These are phyloP conservation scores for Hypoxylon sp. DNA, from an alignment of 2,329 filamentous ascomycete genomes.

Conservation along the genomic window DNA sequence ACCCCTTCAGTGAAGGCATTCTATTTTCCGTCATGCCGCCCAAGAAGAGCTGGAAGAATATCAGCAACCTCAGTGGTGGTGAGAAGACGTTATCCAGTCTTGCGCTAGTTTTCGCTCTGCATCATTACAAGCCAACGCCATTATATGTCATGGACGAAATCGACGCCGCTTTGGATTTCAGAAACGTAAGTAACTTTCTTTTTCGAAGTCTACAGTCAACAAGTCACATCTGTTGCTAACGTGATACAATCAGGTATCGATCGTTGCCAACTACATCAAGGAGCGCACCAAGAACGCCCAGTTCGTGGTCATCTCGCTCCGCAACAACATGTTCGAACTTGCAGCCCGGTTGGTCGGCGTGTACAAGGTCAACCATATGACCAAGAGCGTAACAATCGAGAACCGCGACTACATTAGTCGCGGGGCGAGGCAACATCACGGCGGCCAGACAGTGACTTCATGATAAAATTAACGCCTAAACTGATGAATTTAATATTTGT, in stretches of 20 bases:
- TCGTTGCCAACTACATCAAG: slow-evolving; percentile 99
- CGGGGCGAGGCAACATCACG: slow-evolving; percentile 40
- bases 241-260: slow-evolving; percentile 78
- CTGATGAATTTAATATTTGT: neutral
- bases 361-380: slow-evolving; percentile 99
- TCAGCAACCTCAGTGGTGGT: slow-evolving; percentile 93
- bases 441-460: slow-evolving; percentile 19
- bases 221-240: slow-evolving; percentile 30
- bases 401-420: slow-evolving; percentile 80
- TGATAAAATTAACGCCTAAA: neutral
- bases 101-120: slow-evolving; percentile 96
- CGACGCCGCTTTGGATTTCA: slow-evolving; percentile 96
- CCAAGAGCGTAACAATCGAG: slow-evolving; percentile 91
- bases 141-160: slow-evolving; percentile 99
- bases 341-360: slow-evolving; percentile 95
- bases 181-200: slow-evolving; percentile 80
- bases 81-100: slow-evolving; percentile 96
- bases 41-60: slow-evolving; percentile 99
- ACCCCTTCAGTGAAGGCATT: slow-evolving; percentile 97
- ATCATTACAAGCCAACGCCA: slow-evolving; percentile 98
- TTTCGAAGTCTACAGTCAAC: neutral
- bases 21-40: slow-evolving; percentile 98
- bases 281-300: slow-evolving; percentile 99
- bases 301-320: slow-evolving; percentile 96
- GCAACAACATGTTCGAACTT: slow-evolving; percentile 99